These are phyloP conservation scores for Musa beccarii DNA, from an alignment of 176 grass and related monocot species.

Conservation along the genomic window DNA sequence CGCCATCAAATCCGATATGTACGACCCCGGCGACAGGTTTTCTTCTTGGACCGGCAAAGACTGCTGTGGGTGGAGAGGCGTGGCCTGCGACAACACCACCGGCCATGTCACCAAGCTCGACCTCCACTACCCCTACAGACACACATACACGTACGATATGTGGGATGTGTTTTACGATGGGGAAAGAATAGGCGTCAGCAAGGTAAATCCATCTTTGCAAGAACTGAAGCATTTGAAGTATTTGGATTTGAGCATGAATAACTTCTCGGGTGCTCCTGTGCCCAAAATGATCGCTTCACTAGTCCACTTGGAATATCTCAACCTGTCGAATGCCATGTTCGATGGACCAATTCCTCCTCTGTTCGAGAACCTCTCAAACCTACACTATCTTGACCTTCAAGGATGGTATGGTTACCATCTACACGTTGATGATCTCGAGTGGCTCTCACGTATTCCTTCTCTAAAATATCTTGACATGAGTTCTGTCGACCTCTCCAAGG, in stretches of 20 bases:
- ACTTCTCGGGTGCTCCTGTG: too few species aligned
- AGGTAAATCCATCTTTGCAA: slow-evolving; percentile 11
- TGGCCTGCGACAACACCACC: slow-evolving; percentile 26
- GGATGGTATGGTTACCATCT: neutral
- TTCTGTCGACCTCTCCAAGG: neutral
- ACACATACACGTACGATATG: too few species aligned
- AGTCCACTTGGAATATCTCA: too few species aligned
- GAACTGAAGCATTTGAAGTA: slow-evolving; percentile 9
- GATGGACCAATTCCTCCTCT: slow-evolving; percentile 23
- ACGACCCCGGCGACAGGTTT: neutral
- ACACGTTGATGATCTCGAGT: neutral
- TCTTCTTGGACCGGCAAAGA: slow-evolving; percentile 27
- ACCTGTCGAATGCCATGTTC: neutral
- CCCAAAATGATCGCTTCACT: too few species aligned
- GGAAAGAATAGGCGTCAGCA: neutral
- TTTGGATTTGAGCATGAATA: slow-evolving; percentile 24
- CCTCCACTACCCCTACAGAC: neutral
- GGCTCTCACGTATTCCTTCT: neutral
- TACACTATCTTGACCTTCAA: slow-evolving; percentile 17
- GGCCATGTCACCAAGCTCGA: slow-evolving; percentile 18
- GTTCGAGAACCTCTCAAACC: slow-evolving; percentile 25
- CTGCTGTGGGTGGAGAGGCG: slow-evolving; percentile 36
- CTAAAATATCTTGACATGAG: neutral
- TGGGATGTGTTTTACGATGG: too few species aligned
- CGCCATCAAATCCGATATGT: neutral